Base-by-base conservation (phyloP, 257 asterid species). In the Scutellaria baicalensis region DNA sequence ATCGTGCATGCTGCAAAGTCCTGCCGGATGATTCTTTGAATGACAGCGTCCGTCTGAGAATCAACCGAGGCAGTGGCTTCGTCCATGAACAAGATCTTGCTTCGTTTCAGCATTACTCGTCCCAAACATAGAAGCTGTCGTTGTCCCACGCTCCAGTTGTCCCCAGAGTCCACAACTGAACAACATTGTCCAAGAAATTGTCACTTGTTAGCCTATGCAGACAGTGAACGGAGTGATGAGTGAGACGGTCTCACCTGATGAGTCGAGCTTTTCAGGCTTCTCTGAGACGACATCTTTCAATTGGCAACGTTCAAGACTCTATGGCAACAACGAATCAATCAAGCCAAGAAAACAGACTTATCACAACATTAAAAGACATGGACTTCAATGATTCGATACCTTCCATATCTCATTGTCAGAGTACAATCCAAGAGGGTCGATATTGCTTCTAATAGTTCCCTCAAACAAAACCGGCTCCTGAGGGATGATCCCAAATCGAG, bases 61-160 rank as follows among this genome's bases (percentile, higher is more conserved):
- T 91, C 96, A 14, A 91, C 92, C 0, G 97, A 91, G 8, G 97
- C 97, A 0, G 97, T 91, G 18, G 97, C 97, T 75, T 89, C 96
- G 47, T 91, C 97, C 89, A 91, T 87, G 66, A 91, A 85, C 27
- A 91, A 56, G 21, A 91, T 64, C 50, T 54, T 67, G 78, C 91
- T 78, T 6, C 68, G 83, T 44, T 87, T 91, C 56, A 91, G 84
- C 88, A 90, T 55, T 3, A 88, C 97, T 36, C 97, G 70, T 45
- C 96, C 97, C 58, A 88, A 73, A 76, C 94, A 90, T 7, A 90
- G 82, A 4, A 90, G 95, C 31, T 90, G 97, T 11, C 96, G 57
- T 51, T 90, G 94, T 2, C 97, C 97, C 16, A 90, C 90, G 55
- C 97, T 90, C 91, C 95, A 90, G 67, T 90, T 90, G 21, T 90